Evolutionary conservation across 108 stramenopile species (phyloP), one percentile per base, ranked within the genome.

Genomic region (Nannochloropsis salina): DNA sequence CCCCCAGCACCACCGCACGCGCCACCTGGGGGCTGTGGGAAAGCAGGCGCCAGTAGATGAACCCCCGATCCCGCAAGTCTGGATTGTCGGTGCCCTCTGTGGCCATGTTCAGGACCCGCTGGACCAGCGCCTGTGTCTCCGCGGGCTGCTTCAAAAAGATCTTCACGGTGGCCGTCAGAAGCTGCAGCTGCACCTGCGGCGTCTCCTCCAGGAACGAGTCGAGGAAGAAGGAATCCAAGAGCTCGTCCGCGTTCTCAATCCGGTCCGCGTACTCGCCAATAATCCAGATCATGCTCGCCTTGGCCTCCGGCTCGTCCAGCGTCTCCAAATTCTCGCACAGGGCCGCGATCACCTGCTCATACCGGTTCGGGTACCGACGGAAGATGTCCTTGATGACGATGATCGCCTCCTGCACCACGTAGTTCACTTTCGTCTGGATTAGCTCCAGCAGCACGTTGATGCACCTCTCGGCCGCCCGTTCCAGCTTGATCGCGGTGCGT

Each of bases 251-350:
- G 90, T 98, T 98, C 89, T 98, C 99, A 83, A 99, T 98, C 81
- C 97, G 96, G 89, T 98, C 98, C 1, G 98, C 98, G 89, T 99
- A 99, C 91, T 99, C 99, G n/a, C 99, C 99, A 90, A 99, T 96
- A 88, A 99, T 99, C 99, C 99, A 99, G 86, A 99, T 94, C 95
- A 99, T 98, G 81, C 92, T 90, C 8, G 98, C 99, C 92, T 98
- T 98, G 42, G 99, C 99, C 87, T 98, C 93, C 1, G 99, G 99
- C 90, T 99, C 99, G 89, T 99, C 99, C 74, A 99, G 89, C 9
- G 97, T 96, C 92, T 98, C 99, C 10, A 99, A 90, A 89, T 97
- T 97, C 88, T 99, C 98, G 89, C 99, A 99, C 9, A 99, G 92
- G 6, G 96, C 97, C 44, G 95, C 97, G 91, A 99, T 99, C 90